Evolutionary conservation across 2,329 filamentous ascomycete genomes (phyloP).

Genomic region (Neoarthrinium moseri): DNA sequence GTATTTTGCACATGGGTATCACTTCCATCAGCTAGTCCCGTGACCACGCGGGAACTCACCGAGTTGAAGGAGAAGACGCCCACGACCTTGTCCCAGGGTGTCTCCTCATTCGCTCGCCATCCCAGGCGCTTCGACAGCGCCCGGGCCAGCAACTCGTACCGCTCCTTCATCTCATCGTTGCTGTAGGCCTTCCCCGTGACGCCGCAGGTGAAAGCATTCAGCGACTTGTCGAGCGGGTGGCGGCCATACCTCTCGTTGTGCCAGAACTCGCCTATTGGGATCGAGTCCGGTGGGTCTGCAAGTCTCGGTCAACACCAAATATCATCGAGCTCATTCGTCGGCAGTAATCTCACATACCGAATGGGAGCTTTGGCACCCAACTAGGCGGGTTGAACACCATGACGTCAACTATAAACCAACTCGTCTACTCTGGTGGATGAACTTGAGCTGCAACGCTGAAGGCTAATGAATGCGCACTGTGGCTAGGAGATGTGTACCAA

Average conservation of each 20-base stretch:
- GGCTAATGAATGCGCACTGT: too few species aligned
- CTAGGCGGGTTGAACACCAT: slow-evolving; percentile 14
- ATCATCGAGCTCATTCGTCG: neutral
- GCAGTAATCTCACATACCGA: too few species aligned
- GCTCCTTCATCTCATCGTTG: slow-evolving; percentile 58
- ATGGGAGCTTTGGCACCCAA: slow-evolving; percentile 14
- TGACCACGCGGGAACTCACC: slow-evolving; percentile 23
- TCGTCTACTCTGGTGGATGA: neutral
- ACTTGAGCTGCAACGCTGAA: neutral
- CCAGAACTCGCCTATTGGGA: slow-evolving; percentile 70
- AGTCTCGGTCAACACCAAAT: neutral
- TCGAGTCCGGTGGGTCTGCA: slow-evolving; percentile 55
- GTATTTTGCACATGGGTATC: too few species aligned
- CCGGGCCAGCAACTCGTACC: slow-evolving; percentile 65
- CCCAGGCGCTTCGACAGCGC: slow-evolving; percentile 65
- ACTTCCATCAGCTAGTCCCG: too few species aligned
- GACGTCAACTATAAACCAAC: neutral
- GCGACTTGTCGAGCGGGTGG: slow-evolving; percentile 55
- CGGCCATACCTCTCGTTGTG: slow-evolving; percentile 67
- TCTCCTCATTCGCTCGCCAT: slow-evolving; percentile 67
- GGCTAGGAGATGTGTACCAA: too few species aligned
- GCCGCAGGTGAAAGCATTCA: slow-evolving; percentile 71
- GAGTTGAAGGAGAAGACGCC: slow-evolving; percentile 73
- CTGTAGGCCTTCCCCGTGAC: slow-evolving; percentile 64
- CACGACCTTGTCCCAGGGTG: slow-evolving; percentile 76